Base-by-base conservation (phyloP, 441 rosid genomes). In the Syzygium syzygioides region DNA sequence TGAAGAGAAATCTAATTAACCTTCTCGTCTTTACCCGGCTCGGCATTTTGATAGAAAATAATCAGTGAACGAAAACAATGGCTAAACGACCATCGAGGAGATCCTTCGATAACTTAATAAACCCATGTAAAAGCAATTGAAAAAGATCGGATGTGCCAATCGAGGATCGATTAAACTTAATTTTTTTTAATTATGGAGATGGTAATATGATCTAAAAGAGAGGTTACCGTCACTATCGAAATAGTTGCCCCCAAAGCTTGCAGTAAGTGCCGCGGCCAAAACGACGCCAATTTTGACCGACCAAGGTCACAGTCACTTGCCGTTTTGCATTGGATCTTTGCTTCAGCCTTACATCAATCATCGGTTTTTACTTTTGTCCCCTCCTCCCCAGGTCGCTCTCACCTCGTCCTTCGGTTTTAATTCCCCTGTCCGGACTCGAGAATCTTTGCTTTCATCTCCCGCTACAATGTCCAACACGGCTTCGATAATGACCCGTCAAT, bases 401-500 rank as follows among this genome's bases (percentile, higher is more conserved):
- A 45, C 62, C 83, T 17, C 37, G 48, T 52, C 14, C 37, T n/a
- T 45, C 15, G 54, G 41, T 25, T 66, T 68, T 28, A 57, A 64
- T 48, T 25, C 32, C 34, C n/a, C 57, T n/a, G 56, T 52, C 85
- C 34, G 37, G 26, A 37, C 79, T 50, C n/a, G 11, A 41, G 86
- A 41, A 87, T 87, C 88, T 87, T 85, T 87, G 88, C 84, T 87
- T 87, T 87, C 84, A 66, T 68, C 85, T 87, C 85, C 88, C 85
- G 48, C 62, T 19, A 34, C 19, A 10, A 55, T 20, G 86, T 32
- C 59, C 41, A 25, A 45, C n/a, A 34, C 6, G 23, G 37, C 57
- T 23, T 76, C 14, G 52, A 71, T 14, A 76, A 23, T 12, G n/a
- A 76, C 80, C 80, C 80, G 23, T 71, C 52, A 5, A 76, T 19